phyloP scores from a whole-genome alignment of 2,329 filamentous ascomycete genomes.

The Pseudocercospora pini-densiflorae region DNA sequence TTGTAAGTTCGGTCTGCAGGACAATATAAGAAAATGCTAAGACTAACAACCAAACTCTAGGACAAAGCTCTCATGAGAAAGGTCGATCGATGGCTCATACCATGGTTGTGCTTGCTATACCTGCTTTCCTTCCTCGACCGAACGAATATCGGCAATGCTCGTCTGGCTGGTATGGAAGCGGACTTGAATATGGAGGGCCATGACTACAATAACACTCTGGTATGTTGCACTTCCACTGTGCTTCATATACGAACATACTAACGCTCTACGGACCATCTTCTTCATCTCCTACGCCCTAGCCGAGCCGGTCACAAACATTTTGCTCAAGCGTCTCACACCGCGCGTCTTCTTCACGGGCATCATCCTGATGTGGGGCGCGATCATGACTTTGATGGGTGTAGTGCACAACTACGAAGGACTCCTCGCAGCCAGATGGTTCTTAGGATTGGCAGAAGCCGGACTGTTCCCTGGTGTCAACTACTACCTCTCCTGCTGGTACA shows the following conservation, averaged over 20 bases:
- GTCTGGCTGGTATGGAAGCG: slow-evolving; percentile 58
- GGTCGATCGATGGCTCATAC: slow-evolving; percentile 58
- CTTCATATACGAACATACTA: neutral
- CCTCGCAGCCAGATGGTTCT: slow-evolving; percentile 36
- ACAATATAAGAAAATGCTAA: neutral
- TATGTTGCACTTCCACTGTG: neutral
- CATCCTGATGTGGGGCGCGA: slow-evolving; percentile 71
- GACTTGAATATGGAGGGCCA: slow-evolving; percentile 66
- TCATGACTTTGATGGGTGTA: slow-evolving; percentile 33
- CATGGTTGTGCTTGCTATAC: slow-evolving; percentile 60
- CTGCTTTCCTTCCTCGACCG: slow-evolving; percentile 63
- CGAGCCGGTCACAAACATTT: slow-evolving; percentile 76
- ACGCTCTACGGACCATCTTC: slow-evolving; percentile 65
- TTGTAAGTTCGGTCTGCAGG: neutral
- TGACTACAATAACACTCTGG: slow-evolving; percentile 73
- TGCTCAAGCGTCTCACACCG: slow-evolving; percentile 75
- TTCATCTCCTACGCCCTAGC: slow-evolving; percentile 85
- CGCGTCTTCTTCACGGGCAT: slow-evolving; percentile 76
- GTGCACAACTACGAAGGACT: slow-evolving; percentile 37
- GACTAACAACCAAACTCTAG: slow-evolving; percentile 33
- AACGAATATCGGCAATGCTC: slow-evolving; percentile 61
- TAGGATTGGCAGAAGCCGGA: slow-evolving; percentile 38
- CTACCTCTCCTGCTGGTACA: slow-evolving; percentile 85
- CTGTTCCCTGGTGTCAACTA: slow-evolving; percentile 75
- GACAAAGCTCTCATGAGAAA: slow-evolving; percentile 57